Base-by-base conservation (phyloP, 805 yeast genomes). In the Lachancea thermotolerans region DNA sequence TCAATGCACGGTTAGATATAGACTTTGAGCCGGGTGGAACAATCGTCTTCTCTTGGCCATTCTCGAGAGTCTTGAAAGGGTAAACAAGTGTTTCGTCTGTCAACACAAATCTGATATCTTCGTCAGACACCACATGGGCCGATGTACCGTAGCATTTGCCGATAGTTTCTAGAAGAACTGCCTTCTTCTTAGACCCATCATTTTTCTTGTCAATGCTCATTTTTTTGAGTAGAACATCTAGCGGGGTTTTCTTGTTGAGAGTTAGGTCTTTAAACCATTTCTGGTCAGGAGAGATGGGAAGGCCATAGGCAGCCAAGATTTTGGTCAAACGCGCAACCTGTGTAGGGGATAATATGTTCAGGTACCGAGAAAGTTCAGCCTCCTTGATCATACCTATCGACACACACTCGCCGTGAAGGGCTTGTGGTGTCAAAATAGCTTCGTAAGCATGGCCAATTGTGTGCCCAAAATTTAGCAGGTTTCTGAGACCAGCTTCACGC, bases 381-480 rank as follows among this genome's bases (percentile, higher is more conserved):
- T 93, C 99, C 58, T 81, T 77, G 30, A 93, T 82, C 77, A 89
- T 85, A 52, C 99, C 99, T 49, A 93, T 77, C n/a, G 98, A 76
- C n/a, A 93, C 99, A 75, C 99, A 93, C 68, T 93, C 99, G 49
- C 99, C 99, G 60, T 93, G 99, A 37, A 93, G 74, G 18, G 95
- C 93, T 65, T 90, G 88, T 8, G 99, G 99, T 3, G 98, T 90
- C 50, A 93, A 73, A 31, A 93, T 81, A n/a, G 99, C 98, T 70
- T 93, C 99, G 53, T 85, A 89, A 16, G 99, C 99, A 65, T 93
- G 99, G 37, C 99, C 99, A 57, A 93, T 90, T 27, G 96, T 79
- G 65, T 93, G 99, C 31, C 99, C 99, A 62, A 91, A 93, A 67
- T 93, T 93, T 49, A 93, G 74, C 52, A 93, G 69, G 65, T 93